Conservation (phyloP, 176 grass and related monocot genomes). For the Thinopyrum elongatum region DNA sequence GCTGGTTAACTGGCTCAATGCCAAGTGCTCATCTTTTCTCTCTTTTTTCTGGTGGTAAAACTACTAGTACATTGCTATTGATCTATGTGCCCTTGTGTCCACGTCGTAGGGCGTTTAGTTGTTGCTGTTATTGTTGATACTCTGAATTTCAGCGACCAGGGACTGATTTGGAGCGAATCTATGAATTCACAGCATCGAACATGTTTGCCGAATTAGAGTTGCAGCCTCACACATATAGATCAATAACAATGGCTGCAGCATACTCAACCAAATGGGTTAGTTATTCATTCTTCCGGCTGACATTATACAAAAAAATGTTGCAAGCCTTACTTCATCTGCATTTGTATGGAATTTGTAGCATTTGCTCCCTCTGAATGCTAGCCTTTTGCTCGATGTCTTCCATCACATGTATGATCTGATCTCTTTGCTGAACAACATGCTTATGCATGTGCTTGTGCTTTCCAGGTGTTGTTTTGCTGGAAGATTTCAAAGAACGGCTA, state of each 20-base stretch:
- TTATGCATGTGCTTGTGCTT: neutral
- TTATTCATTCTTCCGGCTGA: neutral
- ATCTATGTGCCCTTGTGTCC: neutral
- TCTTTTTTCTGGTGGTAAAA: no score
- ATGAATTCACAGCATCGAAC: neutral
- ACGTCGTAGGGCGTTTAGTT: neutral
- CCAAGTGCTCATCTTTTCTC: no score
- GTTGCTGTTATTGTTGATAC: neutral
- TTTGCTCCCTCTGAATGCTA: neutral
- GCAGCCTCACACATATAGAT: no score
- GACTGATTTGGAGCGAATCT: neutral
- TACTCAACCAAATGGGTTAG: neutral
- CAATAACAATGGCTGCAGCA: neutral
- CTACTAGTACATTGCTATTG: no score
- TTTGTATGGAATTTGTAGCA: no score
- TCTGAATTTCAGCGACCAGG: neutral
- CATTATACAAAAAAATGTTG: neutral
- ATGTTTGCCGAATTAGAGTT: neutral
- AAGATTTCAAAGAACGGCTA: constrained; percentile 40
- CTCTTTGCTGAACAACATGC: no score
- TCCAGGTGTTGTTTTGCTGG: constrained; percentile 54
- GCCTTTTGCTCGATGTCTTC: no score
- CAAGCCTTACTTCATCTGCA: neutral
- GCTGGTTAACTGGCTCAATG: no score
- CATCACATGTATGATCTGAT: no score